Evolutionary conservation across 441 rosid genomes (phyloP).

Genomic region (Gossypium lobatum): DNA sequence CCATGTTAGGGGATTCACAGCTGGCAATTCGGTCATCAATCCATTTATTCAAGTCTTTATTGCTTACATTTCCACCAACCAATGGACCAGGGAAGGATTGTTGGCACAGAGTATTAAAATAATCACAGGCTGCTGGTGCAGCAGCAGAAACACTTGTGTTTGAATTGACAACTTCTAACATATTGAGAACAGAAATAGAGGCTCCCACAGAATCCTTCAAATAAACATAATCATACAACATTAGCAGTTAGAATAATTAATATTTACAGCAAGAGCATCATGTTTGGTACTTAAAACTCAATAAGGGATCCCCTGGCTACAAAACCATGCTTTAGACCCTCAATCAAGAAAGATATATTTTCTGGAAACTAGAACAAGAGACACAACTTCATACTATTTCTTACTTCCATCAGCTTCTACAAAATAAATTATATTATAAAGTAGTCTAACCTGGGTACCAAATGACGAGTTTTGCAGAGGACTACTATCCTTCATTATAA

Average conservation of each 20-base stretch:
- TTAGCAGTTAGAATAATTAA: slow-evolving; percentile 16
- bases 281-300: not conserved
- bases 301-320: not conserved
- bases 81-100: slow-evolving; percentile 90
- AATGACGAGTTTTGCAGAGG: slow-evolving; percentile 48
- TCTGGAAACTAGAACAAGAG: not conserved
- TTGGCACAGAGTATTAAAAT: slow-evolving; percentile 64
- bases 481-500: slow-evolving; percentile 60
- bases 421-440: not conserved
- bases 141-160: slow-evolving; percentile 31
- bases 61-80: slow-evolving; percentile 91
- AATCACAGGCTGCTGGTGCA: slow-evolving; percentile 41
- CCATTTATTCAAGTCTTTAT: slow-evolving; percentile 90
- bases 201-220: slow-evolving; percentile 52
- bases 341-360: slow-evolving; percentile 9
- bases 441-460: slow-evolving; percentile 62
- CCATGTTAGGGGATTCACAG: slow-evolving; percentile 56
- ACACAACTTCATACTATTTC: not conserved
- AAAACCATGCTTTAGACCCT: not conserved
- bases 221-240: slow-evolving; percentile 19
- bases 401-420: not conserved
- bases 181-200: slow-evolving; percentile 58
- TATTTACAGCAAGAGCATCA: not conserved
- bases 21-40: slow-evolving; percentile 72
- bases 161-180: slow-evolving; percentile 60